Evolutionary conservation across 208 protist species (phyloP), one percentile per base, ranked within the genome.

Genomic region (Balamuthia mandrillaris): DNA sequence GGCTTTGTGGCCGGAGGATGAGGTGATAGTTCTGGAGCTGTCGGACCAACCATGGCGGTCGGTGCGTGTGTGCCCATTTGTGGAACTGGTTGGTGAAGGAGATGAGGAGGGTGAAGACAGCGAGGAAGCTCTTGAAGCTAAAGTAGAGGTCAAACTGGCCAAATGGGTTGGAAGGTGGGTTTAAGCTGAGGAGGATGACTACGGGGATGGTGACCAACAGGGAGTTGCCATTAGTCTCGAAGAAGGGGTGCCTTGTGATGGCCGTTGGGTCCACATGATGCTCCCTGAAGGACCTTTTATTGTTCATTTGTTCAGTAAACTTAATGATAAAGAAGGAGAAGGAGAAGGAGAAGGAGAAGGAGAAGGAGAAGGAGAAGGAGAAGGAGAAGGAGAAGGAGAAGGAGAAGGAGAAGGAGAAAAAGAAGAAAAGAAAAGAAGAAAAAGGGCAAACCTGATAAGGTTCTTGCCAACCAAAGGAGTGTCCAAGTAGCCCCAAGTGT

Each of bases 171-270:
- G 82, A 41, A 39, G 37, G 82, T 74, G 75, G 77, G 41, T 87
- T 77, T 33, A 88, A 63, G 45, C 88, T 90, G 88, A 95, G 84
- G 3, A 94, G 24, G 10, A 93, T 42, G 60, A 95, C 72, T 21
- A 94, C 65, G 9, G 95, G 92, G 54, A 95, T 89, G 45, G 95
- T 90, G 44, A 94, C 93, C 70, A 97, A 86, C 39, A 90, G 95
- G 12, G 94, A 96, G 87, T 97, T 95, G 27, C 94, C 95, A 86
- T 97, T 97, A 45, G 95, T 97, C 86, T 97, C 94, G 75, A 97
- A 93, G 83, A 96, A 95, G 88, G 96, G 94, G 86, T 97, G 95
- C 78, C 93, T 93, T 74, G 92, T 95, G 91, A 97, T 97, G 37
- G 95, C 94, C 12, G 82, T 88, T 83, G 95, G 94, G 84, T 96